Evolutionary conservation across 2,329 filamentous ascomycete genomes (phyloP).

Genomic region (Colletotrichum sp.): DNA sequence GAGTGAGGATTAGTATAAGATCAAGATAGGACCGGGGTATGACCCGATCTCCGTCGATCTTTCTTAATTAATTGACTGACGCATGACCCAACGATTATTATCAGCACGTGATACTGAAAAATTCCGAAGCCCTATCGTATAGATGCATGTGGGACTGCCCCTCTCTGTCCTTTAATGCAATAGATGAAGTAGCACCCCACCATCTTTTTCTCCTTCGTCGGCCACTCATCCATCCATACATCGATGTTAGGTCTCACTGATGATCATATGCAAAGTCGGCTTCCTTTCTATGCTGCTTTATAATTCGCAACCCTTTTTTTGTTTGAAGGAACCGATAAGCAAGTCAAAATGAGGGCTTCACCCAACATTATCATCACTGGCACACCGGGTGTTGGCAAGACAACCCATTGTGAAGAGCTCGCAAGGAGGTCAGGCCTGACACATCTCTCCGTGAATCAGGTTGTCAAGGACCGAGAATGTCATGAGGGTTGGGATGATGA

Average conservation of each 20-base stretch:
- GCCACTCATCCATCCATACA: not conserved
- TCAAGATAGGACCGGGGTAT: not conserved
- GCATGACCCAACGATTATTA: not conserved
- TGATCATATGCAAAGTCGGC: not conserved
- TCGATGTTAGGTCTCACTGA: not conserved
- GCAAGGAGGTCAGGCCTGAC: constrained; percentile 77
- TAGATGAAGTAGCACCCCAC: not conserved
- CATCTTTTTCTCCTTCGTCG: not conserved
- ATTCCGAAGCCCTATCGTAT: not conserved
- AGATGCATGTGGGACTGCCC: not conserved
- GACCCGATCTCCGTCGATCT: not conserved
- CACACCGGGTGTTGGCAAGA: constrained; percentile 95
- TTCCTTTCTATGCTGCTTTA: not conserved
- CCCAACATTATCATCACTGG: constrained; percentile 97
- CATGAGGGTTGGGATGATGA: constrained; percentile 89
- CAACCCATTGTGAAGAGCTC: constrained; percentile 85
- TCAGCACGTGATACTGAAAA: constrained; percentile 1
- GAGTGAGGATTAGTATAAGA: not conserved
- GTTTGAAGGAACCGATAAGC: not conserved
- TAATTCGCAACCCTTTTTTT: not conserved
- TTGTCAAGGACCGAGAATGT: constrained; percentile 87
- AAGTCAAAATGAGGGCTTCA: constrained; percentile 41
- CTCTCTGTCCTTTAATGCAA: not conserved
- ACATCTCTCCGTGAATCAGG: constrained; percentile 87
- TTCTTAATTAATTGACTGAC: not conserved